Base-by-base conservation (phyloP, 805 yeast species). In the Metschnikowia sp. region DNA sequence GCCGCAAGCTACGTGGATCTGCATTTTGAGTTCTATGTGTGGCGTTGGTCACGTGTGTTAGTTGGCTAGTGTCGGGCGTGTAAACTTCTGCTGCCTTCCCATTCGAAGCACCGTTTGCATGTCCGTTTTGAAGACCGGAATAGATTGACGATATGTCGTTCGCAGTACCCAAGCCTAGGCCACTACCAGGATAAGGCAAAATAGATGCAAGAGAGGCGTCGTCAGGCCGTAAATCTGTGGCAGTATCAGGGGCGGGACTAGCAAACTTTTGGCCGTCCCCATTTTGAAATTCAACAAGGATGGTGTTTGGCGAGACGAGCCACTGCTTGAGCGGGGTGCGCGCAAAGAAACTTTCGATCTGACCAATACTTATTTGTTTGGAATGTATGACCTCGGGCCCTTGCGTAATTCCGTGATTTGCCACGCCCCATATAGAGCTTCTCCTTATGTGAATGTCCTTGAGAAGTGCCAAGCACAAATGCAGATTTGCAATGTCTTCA, bases 61-160 rank as follows among this genome's bases (percentile, higher is more conserved):
- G 29, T 6, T 52, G 52, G 22, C 54, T 52, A 15, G 52, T 45
- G 26, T 54, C 57, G 9, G 59, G 44, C 4, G 47, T 42, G 32
- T 19, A 12, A 12, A 37, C 13, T 6, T 36, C 41, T n/a, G 39
- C 10, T 11, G 12, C 11, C 19, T 19, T 35, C 19, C 37, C 37
- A 10, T 33, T 44, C 19, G 13, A 29, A 32, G 33, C 35, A 2
- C 34, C 26, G 19, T 36, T 35, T 9, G 37, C 39, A 38, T 49
- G 51, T 22, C 56, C 53, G 22, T 45, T 44, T 36, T 54, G 46
- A 19, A 61, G 36, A 8, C 69, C 75, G 2, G 74, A 68, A 46
- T 70, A 72, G 39, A 72, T 72, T 4, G 75, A 69, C 6, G 67
- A 59, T 19, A 72, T 72, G 48, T 72, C 77, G 34, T 65, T 65